Evolutionary conservation across 129 eudicot species (phyloP).

Genomic region (Tanacetum coccineum): DNA sequence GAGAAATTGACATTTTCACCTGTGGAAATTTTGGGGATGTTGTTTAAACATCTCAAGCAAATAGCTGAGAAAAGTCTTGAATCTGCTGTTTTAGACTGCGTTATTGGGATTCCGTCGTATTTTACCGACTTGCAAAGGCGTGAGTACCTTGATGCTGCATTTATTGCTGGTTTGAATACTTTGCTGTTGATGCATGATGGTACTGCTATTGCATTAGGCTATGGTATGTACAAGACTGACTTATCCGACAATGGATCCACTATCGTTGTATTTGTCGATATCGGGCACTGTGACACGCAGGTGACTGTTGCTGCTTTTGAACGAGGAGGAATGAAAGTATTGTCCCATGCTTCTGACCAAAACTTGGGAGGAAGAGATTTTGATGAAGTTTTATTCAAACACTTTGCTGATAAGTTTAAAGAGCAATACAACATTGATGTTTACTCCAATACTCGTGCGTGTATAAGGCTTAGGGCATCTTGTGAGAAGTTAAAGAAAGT

Average conservation of each 20-base stretch:
- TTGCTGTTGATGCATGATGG: conserved; percentile 77
- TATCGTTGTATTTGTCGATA: conserved; percentile 68
- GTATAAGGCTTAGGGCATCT: conserved; percentile 58
- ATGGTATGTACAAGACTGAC: conserved; percentile 82
- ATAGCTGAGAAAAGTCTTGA: conserved; percentile 63
- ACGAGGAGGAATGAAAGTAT: conserved; percentile 57
- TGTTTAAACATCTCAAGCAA: conserved; percentile 67
- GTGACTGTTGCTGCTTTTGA: conserved; percentile 65
- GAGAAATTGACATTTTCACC: conserved; percentile 55
- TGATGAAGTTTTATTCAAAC: conserved; percentile 67
- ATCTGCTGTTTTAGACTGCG: conserved; percentile 48
- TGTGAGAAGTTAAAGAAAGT: conserved; percentile 88
- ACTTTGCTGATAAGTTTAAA: conserved; percentile 67
- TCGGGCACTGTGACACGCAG: conserved; percentile 88
- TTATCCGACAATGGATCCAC: conserved; percentile 32
- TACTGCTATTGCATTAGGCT: conserved; percentile 83
- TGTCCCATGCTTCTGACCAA: conserved; percentile 69
- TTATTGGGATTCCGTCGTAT: conserved; percentile 79
- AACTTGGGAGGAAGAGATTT: conserved; percentile 88
- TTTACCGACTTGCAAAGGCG: conserved; percentile 75
- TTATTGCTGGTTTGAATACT: conserved; percentile 64
- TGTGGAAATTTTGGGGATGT: conserved; percentile 73
- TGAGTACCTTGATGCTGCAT: conserved; percentile 73
- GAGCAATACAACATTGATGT: conserved; percentile 54
- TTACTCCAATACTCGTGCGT: conserved; percentile 56